Evolutionary conservation across 345 rosid genomes (phyloP).

Genomic region (Salix exigua): DNA sequence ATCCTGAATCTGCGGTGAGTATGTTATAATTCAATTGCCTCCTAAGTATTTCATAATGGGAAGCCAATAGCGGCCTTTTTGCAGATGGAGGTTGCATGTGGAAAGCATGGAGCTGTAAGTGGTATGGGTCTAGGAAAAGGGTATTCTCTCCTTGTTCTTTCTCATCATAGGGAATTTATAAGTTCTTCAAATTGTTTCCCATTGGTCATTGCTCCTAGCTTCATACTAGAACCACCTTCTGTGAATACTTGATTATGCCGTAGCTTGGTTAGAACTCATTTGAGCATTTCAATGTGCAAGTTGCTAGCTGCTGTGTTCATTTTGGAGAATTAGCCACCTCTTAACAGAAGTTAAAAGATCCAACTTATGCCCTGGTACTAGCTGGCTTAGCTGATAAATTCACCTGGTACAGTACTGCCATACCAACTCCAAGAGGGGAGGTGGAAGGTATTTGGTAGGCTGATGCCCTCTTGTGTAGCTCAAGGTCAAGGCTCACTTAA

Average conservation of each 20-base stretch:
- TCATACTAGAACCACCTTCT: background rate
- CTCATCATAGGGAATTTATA: background rate
- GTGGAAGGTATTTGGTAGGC: no score
- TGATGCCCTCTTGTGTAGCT: background rate
- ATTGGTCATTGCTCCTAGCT: background rate
- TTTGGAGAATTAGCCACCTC: background rate
- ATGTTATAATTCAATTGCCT: slow-evolving; percentile 36
- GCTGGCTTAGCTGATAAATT: no score
- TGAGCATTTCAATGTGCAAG: background rate
- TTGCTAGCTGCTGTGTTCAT: background rate
- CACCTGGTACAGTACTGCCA: no score
- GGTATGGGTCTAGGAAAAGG: slow-evolving; percentile 90
- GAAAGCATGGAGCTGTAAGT: slow-evolving; percentile 67
- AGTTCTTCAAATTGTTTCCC: background rate
- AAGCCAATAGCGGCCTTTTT: slow-evolving; percentile 21
- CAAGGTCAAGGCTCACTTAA: no score
- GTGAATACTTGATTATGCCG: background rate
- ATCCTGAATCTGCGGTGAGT: slow-evolving; percentile 99
- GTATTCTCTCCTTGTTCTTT: slow-evolving; percentile 34
- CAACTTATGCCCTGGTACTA: no score
- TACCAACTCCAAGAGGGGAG: no score
- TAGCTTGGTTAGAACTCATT: background rate
- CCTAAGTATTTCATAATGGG: background rate
- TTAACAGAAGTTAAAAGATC: background rate
- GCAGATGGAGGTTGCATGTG: slow-evolving; percentile 82